Evolutionary conservation across 306 rosid genomes (phyloP).

Genomic region (Calophaca sinica): DNA sequence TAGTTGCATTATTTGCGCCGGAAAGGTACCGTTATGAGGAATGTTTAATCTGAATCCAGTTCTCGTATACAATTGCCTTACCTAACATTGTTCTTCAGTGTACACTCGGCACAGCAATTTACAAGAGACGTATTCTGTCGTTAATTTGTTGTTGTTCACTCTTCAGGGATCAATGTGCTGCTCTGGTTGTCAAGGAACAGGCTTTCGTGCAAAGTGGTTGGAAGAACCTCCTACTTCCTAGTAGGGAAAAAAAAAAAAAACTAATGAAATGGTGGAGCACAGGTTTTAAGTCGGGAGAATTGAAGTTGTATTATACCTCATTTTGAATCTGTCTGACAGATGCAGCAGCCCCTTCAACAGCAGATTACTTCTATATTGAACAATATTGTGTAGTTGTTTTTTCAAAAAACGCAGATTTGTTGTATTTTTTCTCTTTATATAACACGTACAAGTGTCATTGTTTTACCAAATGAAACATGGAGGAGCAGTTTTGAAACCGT

Average conservation of each 20-base stretch:
- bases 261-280: slow-evolving; percentile 32
- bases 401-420: slow-evolving; percentile 2
- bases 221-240: slow-evolving; percentile 78
- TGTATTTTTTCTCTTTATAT: slow-evolving; percentile 26
- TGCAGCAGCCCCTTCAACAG: slow-evolving; percentile 32
- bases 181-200: slow-evolving; percentile 66
- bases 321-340: slow-evolving; percentile 18
- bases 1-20: slow-evolving; percentile 78
- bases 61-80: background rate
- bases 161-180: slow-evolving; percentile 56
- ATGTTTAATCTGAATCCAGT: slow-evolving; percentile 30
- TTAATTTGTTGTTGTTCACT: slow-evolving; percentile 24
- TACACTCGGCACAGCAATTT: slow-evolving; percentile 48
- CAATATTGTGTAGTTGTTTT: slow-evolving; percentile 37
- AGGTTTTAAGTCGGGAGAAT: slow-evolving; percentile 29
- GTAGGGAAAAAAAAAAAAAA: slow-evolving; percentile 45
- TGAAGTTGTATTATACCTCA: slow-evolving; percentile 24
- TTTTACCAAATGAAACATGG: slow-evolving; percentile 31
- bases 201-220: slow-evolving; percentile 74
- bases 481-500: slow-evolving; percentile 17
- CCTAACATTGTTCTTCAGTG: slow-evolving; percentile 15
- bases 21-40: slow-evolving; percentile 63
- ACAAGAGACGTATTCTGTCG: background rate
- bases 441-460: slow-evolving; percentile 31
- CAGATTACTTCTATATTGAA: slow-evolving; percentile 29